Conservation (phyloP, 768 basidiomycete genomes). For the Russula sp. region DNA sequence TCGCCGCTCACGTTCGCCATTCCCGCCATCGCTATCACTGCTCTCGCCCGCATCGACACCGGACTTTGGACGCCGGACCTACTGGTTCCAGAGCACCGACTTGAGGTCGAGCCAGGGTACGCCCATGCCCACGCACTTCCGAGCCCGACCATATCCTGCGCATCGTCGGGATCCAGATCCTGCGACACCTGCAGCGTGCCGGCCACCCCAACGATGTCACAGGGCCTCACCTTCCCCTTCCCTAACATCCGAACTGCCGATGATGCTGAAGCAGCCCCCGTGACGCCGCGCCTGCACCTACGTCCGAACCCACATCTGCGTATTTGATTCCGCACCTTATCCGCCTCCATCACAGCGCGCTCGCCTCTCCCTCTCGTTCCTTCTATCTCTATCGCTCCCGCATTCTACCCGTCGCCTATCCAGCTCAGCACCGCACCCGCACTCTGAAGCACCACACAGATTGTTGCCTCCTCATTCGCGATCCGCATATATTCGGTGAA, state of each 20-base stretch:
- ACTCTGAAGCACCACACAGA: too few species aligned
- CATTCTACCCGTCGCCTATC: conserved; percentile 14
- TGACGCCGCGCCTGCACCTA: background rate
- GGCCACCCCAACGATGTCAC: conserved; percentile 3
- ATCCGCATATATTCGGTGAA: too few species aligned
- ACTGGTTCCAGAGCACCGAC: too few species aligned
- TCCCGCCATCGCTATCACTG: too few species aligned
- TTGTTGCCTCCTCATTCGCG: too few species aligned
- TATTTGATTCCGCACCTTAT: conserved; percentile 15
- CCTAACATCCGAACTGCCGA: background rate
- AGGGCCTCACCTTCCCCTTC: background rate
- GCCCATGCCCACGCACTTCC: background rate
- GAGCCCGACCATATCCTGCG: conserved; percentile 16
- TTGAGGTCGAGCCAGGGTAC: too few species aligned
- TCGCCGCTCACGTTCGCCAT: too few species aligned
- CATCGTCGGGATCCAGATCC: background rate
- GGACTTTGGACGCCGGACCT: too few species aligned
- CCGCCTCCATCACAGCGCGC: conserved; percentile 16
- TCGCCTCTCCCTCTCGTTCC: conserved; percentile 24
- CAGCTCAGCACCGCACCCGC: background rate
- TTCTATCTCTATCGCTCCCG: conserved; percentile 20
- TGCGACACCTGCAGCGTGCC: conserved; percentile 7
- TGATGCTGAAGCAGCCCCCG: background rate
- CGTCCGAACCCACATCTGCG: conserved; percentile 13
- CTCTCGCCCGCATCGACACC: too few species aligned